Evolutionary conservation across 352 stramenopile genomes (phyloP), one percentile per base, ranked within the genome.

Genomic region (Aphanomyces euteiches): DNA sequence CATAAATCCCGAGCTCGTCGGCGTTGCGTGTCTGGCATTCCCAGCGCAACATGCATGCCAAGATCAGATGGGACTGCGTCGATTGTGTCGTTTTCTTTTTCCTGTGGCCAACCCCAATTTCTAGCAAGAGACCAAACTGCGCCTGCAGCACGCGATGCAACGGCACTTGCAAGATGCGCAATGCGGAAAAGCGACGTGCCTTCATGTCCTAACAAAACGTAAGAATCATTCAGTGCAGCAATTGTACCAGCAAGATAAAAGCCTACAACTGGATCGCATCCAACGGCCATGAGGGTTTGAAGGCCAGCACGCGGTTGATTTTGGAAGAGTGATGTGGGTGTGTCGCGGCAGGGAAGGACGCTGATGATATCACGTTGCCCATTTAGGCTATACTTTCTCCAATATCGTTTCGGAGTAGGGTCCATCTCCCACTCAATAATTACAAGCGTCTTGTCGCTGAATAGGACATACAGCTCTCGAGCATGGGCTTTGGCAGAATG

Each of bases 111-210:
- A 3, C 85, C 83, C 87, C 87, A 95, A 75, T 78, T 93, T 38
- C 84, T 92, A 8, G 87, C 87, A 76, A 92, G 92, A 38, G 79
- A 90, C 87, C 87, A 95, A 39, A 92, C 78, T 15, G 85, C 87
- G 1, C 87, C 87, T 3, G 85, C 85, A 40, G 87, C 87, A 72
- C 74, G 80, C 15, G 84, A 88, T 4, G 85, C 87, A 57, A 95
- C 92, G 0, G 85, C 87, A 6, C 80, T 91, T 7, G 87, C 87
- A 67, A 95, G 90, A 70, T 95, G 87, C 6, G 87, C 87, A 65
- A 95, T 79, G 47, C 92, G 87, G 58, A 95, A 90, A 67, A 93
- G 90, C 40, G 87, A 95, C 54, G 91, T 93, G 58, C 92, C 85
- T 64, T 95, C 87, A 38, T 90, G 90, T 19, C 54, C 54, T 61